A percentile compares a stretch with the other conserved stretches of the same genome.
These are phyloP conservation scores for Verticillium dahliae DNA, from an alignment of 2,329 filamentous ascomycete genomes.

Conservation along the genomic window DNA sequence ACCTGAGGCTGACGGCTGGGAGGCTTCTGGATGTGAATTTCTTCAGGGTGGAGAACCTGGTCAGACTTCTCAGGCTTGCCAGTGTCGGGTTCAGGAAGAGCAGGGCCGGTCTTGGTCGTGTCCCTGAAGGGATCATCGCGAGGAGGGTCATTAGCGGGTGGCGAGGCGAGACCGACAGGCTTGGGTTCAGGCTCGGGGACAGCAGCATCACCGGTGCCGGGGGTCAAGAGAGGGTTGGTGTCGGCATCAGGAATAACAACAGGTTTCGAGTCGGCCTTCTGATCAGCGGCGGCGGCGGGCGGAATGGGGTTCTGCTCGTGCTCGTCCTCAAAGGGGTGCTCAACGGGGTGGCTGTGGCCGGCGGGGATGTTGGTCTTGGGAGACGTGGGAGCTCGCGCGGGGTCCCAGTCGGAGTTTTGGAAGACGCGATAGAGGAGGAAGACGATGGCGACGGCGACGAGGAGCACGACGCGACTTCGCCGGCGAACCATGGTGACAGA, in stretches of 20 bases:
- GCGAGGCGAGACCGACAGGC: neutral
- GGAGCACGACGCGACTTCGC: constrained; percentile 54
- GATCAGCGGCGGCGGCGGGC: neutral
- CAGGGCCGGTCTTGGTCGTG: neutral
- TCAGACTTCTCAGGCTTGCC: constrained; percentile 2
- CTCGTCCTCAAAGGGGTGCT: constrained; percentile 4
- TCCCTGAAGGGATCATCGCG: neutral
- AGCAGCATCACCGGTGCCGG: neutral
- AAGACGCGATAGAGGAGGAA: constrained; percentile 46
- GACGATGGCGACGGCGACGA: constrained; percentile 47
- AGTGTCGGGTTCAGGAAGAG: neutral
- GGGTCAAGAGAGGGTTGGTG: constrained; percentile 16
- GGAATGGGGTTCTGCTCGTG: constrained; percentile 2
- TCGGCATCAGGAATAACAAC: constrained; percentile 2
- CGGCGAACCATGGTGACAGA: constrained; percentile 46
- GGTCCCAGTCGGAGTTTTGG: constrained; percentile 30
- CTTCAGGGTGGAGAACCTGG: constrained; percentile 1
- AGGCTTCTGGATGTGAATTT: constrained; percentile 13
- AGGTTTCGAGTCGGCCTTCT: neutral
- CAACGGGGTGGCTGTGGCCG: neutral
- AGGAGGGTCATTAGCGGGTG: neutral
- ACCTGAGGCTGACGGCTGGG: constrained; percentile 9
- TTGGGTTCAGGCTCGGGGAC: neutral
- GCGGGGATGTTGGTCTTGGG: constrained; percentile 6
- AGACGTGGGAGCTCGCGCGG: neutral